A percentile compares a stretch with the other conserved stretches of the same genome.
Evolutionary conservation across 2,329 filamentous ascomycete species (phyloP).

Genomic region (Cryphonectria naterciae): DNA sequence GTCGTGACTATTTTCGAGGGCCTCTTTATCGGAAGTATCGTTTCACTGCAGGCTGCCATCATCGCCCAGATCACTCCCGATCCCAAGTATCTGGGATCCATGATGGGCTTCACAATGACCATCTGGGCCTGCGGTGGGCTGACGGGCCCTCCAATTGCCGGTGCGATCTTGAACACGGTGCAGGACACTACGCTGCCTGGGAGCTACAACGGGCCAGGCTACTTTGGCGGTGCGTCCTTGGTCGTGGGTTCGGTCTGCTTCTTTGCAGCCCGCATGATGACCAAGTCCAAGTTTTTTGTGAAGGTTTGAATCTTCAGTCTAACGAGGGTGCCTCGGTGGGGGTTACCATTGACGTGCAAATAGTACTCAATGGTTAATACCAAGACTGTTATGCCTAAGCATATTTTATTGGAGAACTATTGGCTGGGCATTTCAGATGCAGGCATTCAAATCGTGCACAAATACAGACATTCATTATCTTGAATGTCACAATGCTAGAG

Average conservation of each 20-base stretch:
- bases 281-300: constrained; percentile 11
- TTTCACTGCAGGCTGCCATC: constrained; percentile 43
- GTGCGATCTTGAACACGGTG: constrained; percentile 42
- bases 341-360: neutral
- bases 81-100: constrained; percentile 57
- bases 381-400: neutral
- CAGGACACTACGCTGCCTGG: constrained; percentile 36
- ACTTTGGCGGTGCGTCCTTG: constrained; percentile 28
- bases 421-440: neutral
- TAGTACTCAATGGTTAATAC: neutral
- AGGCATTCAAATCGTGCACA: no score
- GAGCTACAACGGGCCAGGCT: constrained; percentile 35
- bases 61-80: constrained; percentile 35
- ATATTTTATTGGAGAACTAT: neutral
- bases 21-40: constrained; percentile 38
- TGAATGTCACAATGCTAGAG: neutral
- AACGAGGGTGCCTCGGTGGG: neutral
- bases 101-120: constrained; percentile 54
- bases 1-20: constrained; percentile 38
- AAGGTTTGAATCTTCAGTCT: constrained; percentile 6
- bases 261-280: constrained; percentile 19
- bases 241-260: constrained; percentile 27
- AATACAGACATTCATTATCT: neutral
- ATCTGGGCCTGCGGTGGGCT: constrained; percentile 48
- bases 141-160: constrained; percentile 48